Percentiles rank a stretch among this genome's conserved stretches.
Conservation (phyloP, 257 asterid species). For the Nicotiana attenuata region DNA sequence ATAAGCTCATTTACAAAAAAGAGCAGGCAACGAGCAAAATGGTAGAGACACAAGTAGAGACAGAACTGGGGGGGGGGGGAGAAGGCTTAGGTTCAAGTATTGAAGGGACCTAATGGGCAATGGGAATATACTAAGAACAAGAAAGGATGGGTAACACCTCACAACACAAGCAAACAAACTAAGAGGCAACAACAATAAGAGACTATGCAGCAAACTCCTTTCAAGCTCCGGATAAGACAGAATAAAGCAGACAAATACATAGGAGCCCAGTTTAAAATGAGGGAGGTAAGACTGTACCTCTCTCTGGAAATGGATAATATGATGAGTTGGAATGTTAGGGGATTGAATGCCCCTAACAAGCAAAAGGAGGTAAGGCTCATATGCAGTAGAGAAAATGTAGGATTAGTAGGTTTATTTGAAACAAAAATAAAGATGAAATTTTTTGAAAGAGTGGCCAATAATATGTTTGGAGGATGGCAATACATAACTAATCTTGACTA, state of each 20-base stretch:
- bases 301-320: background rate
- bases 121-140: no score
- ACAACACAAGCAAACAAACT: no score
- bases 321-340: background rate
- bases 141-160: no score
- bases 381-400: background rate
- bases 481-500: background rate
- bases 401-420: background rate
- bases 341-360: background rate
- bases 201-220: no score
- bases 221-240: no score
- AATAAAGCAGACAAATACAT: background rate
- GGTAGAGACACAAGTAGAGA: no score
- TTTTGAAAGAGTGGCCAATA: background rate
- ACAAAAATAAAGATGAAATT: background rate
- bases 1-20: background rate
- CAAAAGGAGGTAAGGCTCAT: background rate
- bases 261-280: background rate
- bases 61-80: no score
- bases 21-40: no score
- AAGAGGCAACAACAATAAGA: no score
- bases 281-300: background rate
- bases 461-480: background rate
- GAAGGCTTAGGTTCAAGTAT: no score
- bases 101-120: no score